Percentiles rank a stretch among this genome's conserved stretches.
Evolutionary conservation across 2,329 filamentous ascomycete species (phyloP).

Genomic region (Zopfia rhizophila): DNA sequence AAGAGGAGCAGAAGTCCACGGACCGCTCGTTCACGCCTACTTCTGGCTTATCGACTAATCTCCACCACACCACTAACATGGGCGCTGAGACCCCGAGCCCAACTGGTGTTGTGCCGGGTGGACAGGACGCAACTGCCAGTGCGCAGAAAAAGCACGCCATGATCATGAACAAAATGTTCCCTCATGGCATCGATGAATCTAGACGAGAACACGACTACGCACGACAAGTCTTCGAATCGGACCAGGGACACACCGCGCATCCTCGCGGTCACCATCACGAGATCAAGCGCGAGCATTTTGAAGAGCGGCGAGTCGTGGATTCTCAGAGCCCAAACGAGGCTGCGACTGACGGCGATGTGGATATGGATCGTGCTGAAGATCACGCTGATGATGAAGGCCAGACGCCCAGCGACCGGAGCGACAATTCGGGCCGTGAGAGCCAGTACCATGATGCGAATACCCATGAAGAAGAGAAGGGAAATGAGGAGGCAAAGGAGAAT

Average conservation of each 20-base stretch:
- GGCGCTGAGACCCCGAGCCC: slow-evolving; percentile 44
- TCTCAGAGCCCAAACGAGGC: slow-evolving; percentile 20
- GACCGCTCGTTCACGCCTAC: slow-evolving; percentile 38
- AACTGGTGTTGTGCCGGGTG: slow-evolving; percentile 19
- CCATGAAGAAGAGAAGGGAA: slow-evolving; percentile 9
- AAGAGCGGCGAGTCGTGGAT: slow-evolving; percentile 22
- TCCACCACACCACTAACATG: slow-evolving; percentile 23
- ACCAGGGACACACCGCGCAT: slow-evolving; percentile 37
- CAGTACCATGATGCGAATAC: slow-evolving; percentile 28
- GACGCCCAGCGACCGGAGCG: slow-evolving; percentile 29
- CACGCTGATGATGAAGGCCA: slow-evolving; percentile 34
- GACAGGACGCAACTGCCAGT: slow-evolving; percentile 26
- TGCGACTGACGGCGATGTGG: slow-evolving; percentile 25
- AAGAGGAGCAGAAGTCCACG: slow-evolving; percentile 49
- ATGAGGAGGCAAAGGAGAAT: slow-evolving; percentile 3
- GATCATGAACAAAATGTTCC: slow-evolving; percentile 52
- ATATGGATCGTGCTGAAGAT: slow-evolving; percentile 36
- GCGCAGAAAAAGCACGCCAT: slow-evolving; percentile 43
- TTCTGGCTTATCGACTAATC: slow-evolving; percentile 23
- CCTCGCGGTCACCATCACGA: slow-evolving; percentile 28
- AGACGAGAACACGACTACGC: slow-evolving; percentile 45
- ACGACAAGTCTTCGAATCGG: slow-evolving; percentile 44
- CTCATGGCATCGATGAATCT: slow-evolving; percentile 45
- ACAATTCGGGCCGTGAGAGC: slow-evolving; percentile 25
- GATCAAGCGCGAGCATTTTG: slow-evolving; percentile 38